phyloP scores from a whole-genome alignment of 441 rosid species.

The Rhodomyrtus psidioides region DNA sequence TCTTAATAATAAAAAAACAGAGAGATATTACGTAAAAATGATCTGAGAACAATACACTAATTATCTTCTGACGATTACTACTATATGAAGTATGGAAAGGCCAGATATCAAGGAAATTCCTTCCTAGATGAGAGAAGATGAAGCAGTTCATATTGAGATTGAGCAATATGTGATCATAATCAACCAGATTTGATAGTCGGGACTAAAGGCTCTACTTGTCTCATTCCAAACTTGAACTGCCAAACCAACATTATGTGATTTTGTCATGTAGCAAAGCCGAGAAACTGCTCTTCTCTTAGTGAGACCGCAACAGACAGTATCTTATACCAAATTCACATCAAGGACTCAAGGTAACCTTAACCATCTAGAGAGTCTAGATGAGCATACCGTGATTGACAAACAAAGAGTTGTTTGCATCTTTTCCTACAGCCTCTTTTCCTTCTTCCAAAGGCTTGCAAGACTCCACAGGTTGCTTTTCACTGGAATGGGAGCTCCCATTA shows the following conservation, averaged over 20 bases:
- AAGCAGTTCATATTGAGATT: not conserved
- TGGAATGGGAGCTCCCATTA: conserved; percentile 24
- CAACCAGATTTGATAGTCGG: not conserved
- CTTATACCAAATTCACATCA: not conserved
- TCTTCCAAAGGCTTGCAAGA: conserved; percentile 20
- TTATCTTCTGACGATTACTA: not conserved
- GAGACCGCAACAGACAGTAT: not conserved
- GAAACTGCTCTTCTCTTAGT: not conserved
- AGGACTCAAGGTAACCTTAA: not conserved
- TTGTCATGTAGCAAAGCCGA: not conserved
- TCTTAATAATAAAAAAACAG: not conserved
- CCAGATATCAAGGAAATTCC: not conserved
- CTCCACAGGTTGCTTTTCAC: conserved; percentile 24
- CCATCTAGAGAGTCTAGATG: not conserved
- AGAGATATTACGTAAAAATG: not conserved
- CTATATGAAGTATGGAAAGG: not conserved
- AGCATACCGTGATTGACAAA: conserved; percentile 44
- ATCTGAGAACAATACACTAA: not conserved
- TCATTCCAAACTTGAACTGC: not conserved
- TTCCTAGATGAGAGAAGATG: not conserved
- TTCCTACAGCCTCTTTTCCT: conserved; percentile 20
- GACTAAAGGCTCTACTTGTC: not conserved
- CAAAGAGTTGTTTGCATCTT: conserved; percentile 17
- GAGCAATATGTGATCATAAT: not conserved
- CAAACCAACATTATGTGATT: not conserved